Base-by-base conservation (phyloP, 1,284 basidiomycete genomes). In the Naganishia sp. region DNA sequence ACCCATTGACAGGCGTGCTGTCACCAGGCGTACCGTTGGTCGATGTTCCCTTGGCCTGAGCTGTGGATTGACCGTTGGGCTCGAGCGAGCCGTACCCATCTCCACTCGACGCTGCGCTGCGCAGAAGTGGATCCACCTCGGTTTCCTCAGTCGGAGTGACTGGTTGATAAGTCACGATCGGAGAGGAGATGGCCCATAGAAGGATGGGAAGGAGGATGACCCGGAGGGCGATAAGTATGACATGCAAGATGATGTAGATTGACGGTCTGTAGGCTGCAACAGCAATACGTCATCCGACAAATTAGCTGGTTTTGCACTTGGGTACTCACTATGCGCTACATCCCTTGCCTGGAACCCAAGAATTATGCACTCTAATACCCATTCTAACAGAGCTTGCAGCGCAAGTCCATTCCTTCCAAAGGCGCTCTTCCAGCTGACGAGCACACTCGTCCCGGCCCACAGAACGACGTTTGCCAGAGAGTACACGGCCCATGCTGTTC, bases 341-440 rank as follows among this genome's bases (percentile, higher is more conserved):
- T 53, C 10, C 10, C 39, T 45, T 15, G 67, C 53, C 49, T 86
- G 81, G 45, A 87, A 82, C 43, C 88, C 88, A 36, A 85, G 83
- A 59, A 88, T 79, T 67, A 90, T 88, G 77, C 90, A 89, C 85
- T 86, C 83, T 13, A 88, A 88, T 31, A 90, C 78, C 18, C 86
- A 84, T 16, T 88, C 88, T 60, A 90, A 78, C 43, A 87, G 86
- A 45, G 85, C 81, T 70, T 88, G 89, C 6, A 86, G 86, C 42
- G 85, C 73, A 55, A 91, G 82, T 69, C 89, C 68, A 25, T 36
- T 53, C 31, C 65, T 25, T n/a, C 33, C 61, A 54, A 64, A 69
- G 16, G 57, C 63, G 45, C 55, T 53, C 36, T 45, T 56, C 57
- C 53, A 55, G 65, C 53, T 64, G 21, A 67, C 68, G 18, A 57